Evolutionary conservation across 805 yeast species (phyloP), one percentile per base, ranked within the genome.

Genomic region (Pichia gijzeniarum): DNA sequence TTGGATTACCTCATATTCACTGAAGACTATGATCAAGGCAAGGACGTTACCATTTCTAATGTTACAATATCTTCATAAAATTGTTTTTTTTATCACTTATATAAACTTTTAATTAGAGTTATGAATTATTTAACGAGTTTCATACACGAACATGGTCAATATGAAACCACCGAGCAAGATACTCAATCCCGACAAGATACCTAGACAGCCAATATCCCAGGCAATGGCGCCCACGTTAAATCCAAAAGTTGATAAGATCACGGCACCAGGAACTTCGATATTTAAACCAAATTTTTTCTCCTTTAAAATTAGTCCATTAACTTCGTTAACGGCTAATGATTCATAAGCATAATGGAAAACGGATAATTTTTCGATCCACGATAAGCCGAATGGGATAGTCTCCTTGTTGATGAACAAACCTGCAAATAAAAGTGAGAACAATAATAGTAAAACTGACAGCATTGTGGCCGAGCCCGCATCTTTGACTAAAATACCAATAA

Each of bases 251-350:
- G 95, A 85, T 54, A 93, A 72, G 45, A 93, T 93, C 1, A 95
- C 95, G 2, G 99, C 98, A 10, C 99, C 99, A 0, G 99, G 99
- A 14, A 93, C 95, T 63, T 89, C 96, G 55, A 93, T 91, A 38
- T 90, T 85, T 36, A 93, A 73, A 0, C 99, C 99, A 58, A 83
- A 91, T 65, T 93, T 93, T 60, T 79, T 82, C 61, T 93, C 99
- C 51, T 78, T 79, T 55, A 93, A 71, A 13, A 87, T 80, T 60
- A 93, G 72, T 31, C 87, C 85, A 57, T 82, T 85, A 9, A 91
- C 98, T 61, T 93, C 99, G 63, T 93, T 93, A 45, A 93, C 90
- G 3, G 89, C 74, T 52, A 93, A 69, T 0, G 97, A 87, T 61
- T 93, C 99, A 61, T 91, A 93, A 0, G 96, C 97, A 59, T 89